Base-by-base conservation (phyloP, 768 basidiomycete genomes). In the Nidularia pulvinata region DNA sequence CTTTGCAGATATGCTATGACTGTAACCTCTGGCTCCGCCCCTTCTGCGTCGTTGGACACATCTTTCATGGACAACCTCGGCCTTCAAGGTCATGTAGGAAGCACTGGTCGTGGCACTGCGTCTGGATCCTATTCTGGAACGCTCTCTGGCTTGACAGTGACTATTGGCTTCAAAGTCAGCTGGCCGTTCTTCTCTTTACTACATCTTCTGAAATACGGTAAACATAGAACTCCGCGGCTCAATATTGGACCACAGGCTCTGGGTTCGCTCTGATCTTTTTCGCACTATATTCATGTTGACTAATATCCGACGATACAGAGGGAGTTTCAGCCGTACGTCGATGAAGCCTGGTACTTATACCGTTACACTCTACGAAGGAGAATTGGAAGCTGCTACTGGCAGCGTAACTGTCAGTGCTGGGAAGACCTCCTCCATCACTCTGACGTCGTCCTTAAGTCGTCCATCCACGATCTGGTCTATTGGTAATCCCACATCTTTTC, bases 321-420 rank as follows among this genome's bases (percentile, higher is more conserved):
- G 76, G 44, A 64, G 68, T 30, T 79, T 77, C 66, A 72, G 69
- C 9, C 71, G 75, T 14, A 74, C 72, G 7, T 56, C 67, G 60
- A 75, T 80, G 72, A 80, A 79, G 55, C 77, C 78, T 10, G 78
- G 79, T 5, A 78, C 75, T 35, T 81, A 80, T 57, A 73, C 73
- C 9, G 72, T 67, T 10, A 77, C 76, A 7, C 63, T 80, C 19
- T 79, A 67, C 59, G 71, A 80, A 60, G 75, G 74, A 42, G 76
- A 81, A 59, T 64, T 79, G 7, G 76, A 74, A 56, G 73, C 72
- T 25, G 76, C 71, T n/a, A 69, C 72, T 7, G 72, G 71, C 30
- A 68, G 61, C 46, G 78, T 80, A 39, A 67, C 66, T 19, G 77
- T 80, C 37, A 66, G 56, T 16, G 72, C 74, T 33, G 79, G 79